Percentiles rank a stretch among this genome's conserved stretches.
phyloP scores from a whole-genome alignment of 2,329 filamentous ascomycete genomes.

The Aspergillus novofumigatus region DNA sequence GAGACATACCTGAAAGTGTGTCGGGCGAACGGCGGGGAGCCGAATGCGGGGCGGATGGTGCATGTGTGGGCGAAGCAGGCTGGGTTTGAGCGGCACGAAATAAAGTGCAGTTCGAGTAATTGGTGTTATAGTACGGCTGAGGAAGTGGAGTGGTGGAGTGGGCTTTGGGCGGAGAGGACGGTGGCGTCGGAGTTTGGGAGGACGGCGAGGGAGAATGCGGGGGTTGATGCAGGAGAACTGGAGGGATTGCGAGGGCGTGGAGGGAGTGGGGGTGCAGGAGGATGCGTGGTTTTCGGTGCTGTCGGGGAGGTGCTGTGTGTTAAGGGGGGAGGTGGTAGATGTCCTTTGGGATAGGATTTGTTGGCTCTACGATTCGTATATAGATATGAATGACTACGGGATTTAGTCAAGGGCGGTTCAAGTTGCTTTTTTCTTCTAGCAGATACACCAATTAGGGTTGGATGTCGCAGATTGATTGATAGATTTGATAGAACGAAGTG shows the following conservation, averaged over 20 bases:
- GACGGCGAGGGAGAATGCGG: conserved; percentile 23
- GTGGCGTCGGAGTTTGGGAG: conserved; percentile 21
- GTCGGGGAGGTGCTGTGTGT: conserved; percentile 31
- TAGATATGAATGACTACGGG: no score
- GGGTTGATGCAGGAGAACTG: conserved; percentile 26
- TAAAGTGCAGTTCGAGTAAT: conserved; percentile 20
- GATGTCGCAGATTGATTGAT: no score
- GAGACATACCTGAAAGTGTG: conserved; percentile 15
- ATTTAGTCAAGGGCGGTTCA: no score
- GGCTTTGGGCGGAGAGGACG: conserved; percentile 25
- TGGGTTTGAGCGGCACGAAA: conserved; percentile 18
- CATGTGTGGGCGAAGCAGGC: conserved; percentile 29
- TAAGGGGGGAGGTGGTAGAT: conserved; percentile 10
- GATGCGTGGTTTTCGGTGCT: conserved; percentile 29
- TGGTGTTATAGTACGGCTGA: conserved; percentile 27
- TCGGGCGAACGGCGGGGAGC: conserved; percentile 17
- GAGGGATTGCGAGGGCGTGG: conserved; percentile 28
- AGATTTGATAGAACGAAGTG: no score
- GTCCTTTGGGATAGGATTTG: no score
- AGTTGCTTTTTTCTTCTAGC: no score
- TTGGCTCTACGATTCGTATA: no score
- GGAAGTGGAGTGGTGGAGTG: conserved; percentile 26
- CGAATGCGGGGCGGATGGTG: conserved; percentile 20
- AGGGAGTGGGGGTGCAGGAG: conserved; percentile 26
- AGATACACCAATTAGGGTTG: no score